These are phyloP conservation scores for Endogone sp. DNA, from an alignment of 192 early-diverging fungal genomes.

Conservation along the genomic window DNA sequence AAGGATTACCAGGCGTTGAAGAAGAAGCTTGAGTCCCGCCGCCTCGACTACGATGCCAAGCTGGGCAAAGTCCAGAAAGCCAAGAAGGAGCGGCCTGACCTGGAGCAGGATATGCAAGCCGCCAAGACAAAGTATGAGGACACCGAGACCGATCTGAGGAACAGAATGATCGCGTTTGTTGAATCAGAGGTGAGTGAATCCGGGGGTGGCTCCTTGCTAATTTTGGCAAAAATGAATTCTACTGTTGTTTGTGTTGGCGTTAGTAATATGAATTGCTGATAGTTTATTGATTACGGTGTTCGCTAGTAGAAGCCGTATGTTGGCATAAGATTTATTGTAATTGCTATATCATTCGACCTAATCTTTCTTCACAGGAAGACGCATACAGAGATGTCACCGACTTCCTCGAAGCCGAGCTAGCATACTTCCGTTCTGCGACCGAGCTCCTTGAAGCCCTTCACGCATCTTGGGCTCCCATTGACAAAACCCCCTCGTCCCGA, in stretches of 20 bases:
- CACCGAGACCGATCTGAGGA: conserved; percentile 67
- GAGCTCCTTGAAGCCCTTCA: conserved; percentile 25
- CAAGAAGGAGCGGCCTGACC: conserved; percentile 87
- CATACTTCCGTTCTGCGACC: background rate
- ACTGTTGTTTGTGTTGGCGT: too few species aligned
- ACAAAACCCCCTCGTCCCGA: conserved; percentile 21
- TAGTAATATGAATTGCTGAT: too few species aligned
- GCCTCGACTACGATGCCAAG: conserved; percentile 93
- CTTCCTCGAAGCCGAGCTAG: background rate
- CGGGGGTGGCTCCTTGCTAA: conserved; percentile 22
- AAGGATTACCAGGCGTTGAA: conserved; percentile 59
- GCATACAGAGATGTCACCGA: background rate
- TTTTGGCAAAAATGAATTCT: too few species aligned
- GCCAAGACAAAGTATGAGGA: conserved; percentile 95
- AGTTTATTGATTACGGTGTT: too few species aligned
- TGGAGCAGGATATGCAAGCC: conserved; percentile 86
- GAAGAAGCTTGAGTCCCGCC: conserved; percentile 83
- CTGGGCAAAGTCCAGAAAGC: conserved; percentile 81
- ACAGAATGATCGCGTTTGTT: conserved; percentile 79
- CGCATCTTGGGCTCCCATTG: background rate
- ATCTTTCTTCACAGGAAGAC: background rate
- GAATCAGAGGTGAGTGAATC: conserved; percentile 71
- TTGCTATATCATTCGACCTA: too few species aligned
- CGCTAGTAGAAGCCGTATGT: too few species aligned
- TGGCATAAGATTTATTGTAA: too few species aligned